Conservation (phyloP, 2,329 filamentous ascomycete genomes). For the Tolypocladium endophyticum region DNA sequence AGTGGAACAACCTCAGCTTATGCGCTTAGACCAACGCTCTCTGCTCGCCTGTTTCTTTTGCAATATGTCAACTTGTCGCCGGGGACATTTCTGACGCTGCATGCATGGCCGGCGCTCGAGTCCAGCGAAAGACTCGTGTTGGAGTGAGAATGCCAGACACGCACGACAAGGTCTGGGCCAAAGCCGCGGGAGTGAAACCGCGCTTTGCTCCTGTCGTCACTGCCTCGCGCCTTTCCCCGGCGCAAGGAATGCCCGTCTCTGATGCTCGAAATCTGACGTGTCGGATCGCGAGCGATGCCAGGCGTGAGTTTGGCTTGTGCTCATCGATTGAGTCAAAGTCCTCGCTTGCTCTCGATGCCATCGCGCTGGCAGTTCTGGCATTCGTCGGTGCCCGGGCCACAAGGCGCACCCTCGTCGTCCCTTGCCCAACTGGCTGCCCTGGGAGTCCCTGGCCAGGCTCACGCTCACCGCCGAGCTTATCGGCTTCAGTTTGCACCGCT, state of each 20-base stretch:
- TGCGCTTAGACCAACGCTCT: not conserved
- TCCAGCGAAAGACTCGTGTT: too few species aligned
- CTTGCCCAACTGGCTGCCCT: not conserved
- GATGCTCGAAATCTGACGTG: not conserved
- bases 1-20: not conserved
- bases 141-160: not conserved
- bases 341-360: not conserved
- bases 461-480: not conserved
- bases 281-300: not conserved
- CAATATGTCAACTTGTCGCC: not conserved
- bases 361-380: not conserved
- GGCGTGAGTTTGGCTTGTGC: not conserved
- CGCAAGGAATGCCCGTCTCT: not conserved
- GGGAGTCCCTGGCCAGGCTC: not conserved
- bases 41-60: not conserved
- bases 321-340: too few species aligned
- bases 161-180: not conserved
- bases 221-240: not conserved
- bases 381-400: not conserved
- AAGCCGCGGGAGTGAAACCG: not conserved
- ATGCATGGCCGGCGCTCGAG: not conserved
- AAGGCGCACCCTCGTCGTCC: not conserved
- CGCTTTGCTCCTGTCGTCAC: not conserved
- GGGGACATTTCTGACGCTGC: not conserved
- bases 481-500: not conserved